Percentiles rank a stretch among this genome's conserved stretches.
Conservation (phyloP, 1,139 yeast species). For the Groenewaldozyma sp. region DNA sequence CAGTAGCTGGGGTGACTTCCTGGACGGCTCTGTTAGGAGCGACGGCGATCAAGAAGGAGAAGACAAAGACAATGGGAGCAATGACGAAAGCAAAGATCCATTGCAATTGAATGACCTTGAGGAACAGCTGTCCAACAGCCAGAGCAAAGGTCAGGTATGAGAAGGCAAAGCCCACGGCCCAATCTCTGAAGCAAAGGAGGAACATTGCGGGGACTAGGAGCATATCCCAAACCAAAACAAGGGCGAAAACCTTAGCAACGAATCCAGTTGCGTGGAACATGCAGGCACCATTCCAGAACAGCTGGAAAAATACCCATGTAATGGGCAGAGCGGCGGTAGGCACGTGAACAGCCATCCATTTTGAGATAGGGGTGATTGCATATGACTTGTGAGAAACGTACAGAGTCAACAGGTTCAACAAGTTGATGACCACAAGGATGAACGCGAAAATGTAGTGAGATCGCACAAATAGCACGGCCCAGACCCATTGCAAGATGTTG, state of each 20-base stretch:
- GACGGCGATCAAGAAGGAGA: constrained; percentile 39
- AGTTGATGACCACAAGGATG: constrained; percentile 45
- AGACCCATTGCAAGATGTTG: constrained; percentile 49
- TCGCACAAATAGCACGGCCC: constrained; percentile 53
- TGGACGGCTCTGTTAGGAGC: constrained; percentile 12
- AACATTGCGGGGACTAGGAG: constrained; percentile 54
- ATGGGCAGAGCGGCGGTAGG: constrained; percentile 63
- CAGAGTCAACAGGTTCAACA: constrained; percentile 47
- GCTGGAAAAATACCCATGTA: constrained; percentile 61
- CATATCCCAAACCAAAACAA: constrained; percentile 70
- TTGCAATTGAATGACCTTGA: constrained; percentile 64
- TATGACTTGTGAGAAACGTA: constrained; percentile 57
- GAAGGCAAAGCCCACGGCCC: constrained; percentile 56
- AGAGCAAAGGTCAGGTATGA: constrained; percentile 53
- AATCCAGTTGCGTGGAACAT: constrained; percentile 42
- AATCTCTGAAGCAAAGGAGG: constrained; percentile 55
- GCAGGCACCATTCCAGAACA: constrained; percentile 82
- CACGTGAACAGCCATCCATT: constrained; percentile 52
- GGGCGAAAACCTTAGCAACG: constrained; percentile 60
- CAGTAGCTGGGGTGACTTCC: neutral
- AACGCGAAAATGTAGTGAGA: constrained; percentile 48
- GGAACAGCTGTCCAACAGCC: constrained; percentile 60
- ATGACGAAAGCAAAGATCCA: constrained; percentile 76
- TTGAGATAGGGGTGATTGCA: constrained; percentile 40
- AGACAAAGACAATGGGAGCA: constrained; percentile 43